Evolutionary conservation across 495 filamentous ascomycete species (phyloP).

Genomic region (Rhizodiscina lignyota): DNA sequence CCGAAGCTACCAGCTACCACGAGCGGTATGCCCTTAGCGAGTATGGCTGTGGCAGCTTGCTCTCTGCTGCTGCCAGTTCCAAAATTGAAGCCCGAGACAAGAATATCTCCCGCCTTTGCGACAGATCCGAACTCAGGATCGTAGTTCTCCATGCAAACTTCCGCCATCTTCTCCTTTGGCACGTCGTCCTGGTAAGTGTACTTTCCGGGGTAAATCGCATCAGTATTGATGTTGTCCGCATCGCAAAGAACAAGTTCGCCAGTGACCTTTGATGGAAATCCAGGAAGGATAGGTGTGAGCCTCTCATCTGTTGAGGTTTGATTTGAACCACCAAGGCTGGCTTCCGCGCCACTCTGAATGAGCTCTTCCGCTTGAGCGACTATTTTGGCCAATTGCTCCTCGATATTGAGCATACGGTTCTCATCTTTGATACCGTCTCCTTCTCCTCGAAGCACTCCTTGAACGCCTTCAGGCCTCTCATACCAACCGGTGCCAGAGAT

Average conservation of each 20-base stretch:
- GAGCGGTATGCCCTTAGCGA: constrained; percentile 70
- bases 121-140: constrained; percentile 47
- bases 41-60: constrained; percentile 78
- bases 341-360: constrained; percentile 34
- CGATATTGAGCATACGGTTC: constrained; percentile 40
- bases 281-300: constrained; percentile 46
- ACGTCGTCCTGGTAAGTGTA: constrained; percentile 85
- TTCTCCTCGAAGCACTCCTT: constrained; percentile 52
- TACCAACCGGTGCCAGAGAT: constrained; percentile 76
- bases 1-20: constrained; percentile 76
- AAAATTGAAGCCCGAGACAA: constrained; percentile 84
- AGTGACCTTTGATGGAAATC: constrained; percentile 47
- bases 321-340: constrained; percentile 16
- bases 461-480: constrained; percentile 44
- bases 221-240: constrained; percentile 60
- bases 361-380: constrained; percentile 47
- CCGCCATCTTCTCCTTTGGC: constrained; percentile 58
- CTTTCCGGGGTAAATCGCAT: constrained; percentile 79
- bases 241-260: constrained; percentile 60
- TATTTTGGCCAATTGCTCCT: constrained; percentile 51
- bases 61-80: constrained; percentile 71
- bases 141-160: constrained; percentile 89
- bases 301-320: neutral
- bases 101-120: constrained; percentile 52
- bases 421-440: constrained; percentile 47